Evolutionary conservation across 257 asterid species (phyloP).

Genomic region (Knoxia roxburghii): DNA sequence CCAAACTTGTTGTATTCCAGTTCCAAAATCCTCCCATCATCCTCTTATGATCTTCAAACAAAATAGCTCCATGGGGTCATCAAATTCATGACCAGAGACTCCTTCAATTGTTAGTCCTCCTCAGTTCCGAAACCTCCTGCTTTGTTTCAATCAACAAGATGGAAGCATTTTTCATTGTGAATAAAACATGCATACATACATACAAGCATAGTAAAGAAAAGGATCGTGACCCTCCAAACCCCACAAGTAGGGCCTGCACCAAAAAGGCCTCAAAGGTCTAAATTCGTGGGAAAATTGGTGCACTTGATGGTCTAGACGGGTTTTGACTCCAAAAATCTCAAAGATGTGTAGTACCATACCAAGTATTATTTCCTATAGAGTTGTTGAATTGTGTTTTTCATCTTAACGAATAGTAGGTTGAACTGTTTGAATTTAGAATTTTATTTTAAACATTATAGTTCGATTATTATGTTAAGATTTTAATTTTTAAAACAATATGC

Average conservation of each 20-base stretch:
- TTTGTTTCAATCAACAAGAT: neutral
- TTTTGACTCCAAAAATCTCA: conserved; percentile 18
- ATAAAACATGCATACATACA: neutral
- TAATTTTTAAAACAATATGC: no score
- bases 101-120: neutral
- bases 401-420: no score
- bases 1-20: conserved; percentile 30
- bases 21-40: conserved; percentile 48
- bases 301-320: conserved; percentile 14
- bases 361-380: conserved; percentile 2
- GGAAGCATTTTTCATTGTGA: conserved; percentile 6
- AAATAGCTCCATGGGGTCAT: conserved; percentile 35
- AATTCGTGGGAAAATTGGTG: conserved; percentile 18
- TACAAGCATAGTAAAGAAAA: neutral
- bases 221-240: no score
- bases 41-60: conserved; percentile 32
- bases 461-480: no score
- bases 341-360: no score
- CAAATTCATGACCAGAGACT: conserved; percentile 25
- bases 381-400: conserved; percentile 6
- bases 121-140: neutral
- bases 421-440: no score
- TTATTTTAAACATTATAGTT: no score
- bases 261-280: conserved; percentile 26
- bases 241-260: conserved; percentile 9